These are phyloP conservation scores for Paraphoma chrysanthemicola DNA, from an alignment of 2,329 filamentous ascomycete species.

Conservation along the genomic window DNA sequence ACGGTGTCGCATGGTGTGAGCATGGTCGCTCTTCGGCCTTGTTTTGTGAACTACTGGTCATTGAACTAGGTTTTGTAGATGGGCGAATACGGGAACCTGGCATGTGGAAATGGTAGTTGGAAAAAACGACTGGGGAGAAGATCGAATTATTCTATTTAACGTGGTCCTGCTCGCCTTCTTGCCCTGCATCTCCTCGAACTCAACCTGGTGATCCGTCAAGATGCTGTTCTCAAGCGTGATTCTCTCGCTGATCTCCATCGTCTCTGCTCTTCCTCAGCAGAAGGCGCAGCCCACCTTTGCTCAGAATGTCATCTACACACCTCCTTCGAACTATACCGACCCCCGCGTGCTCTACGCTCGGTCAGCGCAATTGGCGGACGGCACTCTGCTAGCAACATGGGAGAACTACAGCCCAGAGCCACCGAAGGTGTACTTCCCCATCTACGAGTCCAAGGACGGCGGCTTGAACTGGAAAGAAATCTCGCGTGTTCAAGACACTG, in stretches of 20 bases:
- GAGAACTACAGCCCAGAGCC: slow-evolving; percentile 61
- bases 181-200: not conserved
- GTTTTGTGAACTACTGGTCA: not conserved
- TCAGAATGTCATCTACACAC: slow-evolving; percentile 51
- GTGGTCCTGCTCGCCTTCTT: not conserved
- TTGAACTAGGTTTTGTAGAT: not conserved
- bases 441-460: slow-evolving; percentile 56
- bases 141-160: slow-evolving; percentile 4
- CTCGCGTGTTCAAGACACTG: slow-evolving; percentile 68
- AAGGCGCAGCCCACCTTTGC: slow-evolving; percentile 36
- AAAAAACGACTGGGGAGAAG: not conserved
- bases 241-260: slow-evolving; percentile 26
- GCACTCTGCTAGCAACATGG: slow-evolving; percentile 60
- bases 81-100: not conserved
- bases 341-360: slow-evolving; percentile 61
- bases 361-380: slow-evolving; percentile 54
- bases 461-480: slow-evolving; percentile 67
- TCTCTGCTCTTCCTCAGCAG: slow-evolving; percentile 30
- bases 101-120: not conserved
- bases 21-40: not conserved
- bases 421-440: slow-evolving; percentile 54
- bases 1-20: not conserved
- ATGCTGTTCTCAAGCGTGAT: slow-evolving; percentile 41
- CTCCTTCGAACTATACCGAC: slow-evolving; percentile 52
- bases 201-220: slow-evolving; percentile 17